Conservation (phyloP, 2,329 filamentous ascomycete genomes). For the Xylariaceae sp. region DNA sequence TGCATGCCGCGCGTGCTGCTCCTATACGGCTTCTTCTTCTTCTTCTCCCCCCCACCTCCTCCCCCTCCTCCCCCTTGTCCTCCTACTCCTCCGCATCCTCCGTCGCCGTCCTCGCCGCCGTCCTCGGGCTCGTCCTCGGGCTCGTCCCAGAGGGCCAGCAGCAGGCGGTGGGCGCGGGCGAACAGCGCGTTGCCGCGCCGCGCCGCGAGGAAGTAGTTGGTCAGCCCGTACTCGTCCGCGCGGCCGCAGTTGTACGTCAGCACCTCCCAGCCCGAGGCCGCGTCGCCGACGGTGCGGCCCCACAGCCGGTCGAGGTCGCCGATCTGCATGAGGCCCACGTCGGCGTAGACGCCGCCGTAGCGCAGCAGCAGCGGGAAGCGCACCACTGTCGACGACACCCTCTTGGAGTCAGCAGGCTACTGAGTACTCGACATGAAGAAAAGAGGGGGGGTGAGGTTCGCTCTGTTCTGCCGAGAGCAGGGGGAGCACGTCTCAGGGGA, state of each 20-base stretch:
- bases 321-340: constrained; percentile 50
- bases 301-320: constrained; percentile 49
- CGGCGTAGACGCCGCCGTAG: constrained; percentile 51
- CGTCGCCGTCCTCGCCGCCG: too few species aligned
- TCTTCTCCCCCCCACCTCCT: too few species aligned
- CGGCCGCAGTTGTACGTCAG: constrained; percentile 36
- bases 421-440: too few species aligned
- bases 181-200: constrained; percentile 37
- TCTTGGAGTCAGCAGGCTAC: too few species aligned
- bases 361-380: constrained; percentile 47
- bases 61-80: too few species aligned
- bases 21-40: too few species aligned
- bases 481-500: too few species aligned
- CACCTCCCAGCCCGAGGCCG: constrained; percentile 37
- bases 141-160: constrained; percentile 43
- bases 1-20: constrained; percentile 45
- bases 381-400: too few species aligned
- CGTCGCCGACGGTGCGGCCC: constrained; percentile 39
- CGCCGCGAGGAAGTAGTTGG: constrained; percentile 42
- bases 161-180: constrained; percentile 35
- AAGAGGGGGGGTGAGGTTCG: too few species aligned
- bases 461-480: too few species aligned
- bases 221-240: constrained; percentile 27
- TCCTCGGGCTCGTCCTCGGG: too few species aligned
- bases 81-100: too few species aligned